Evolutionary conservation across 768 basidiomycete genomes (phyloP).

Genomic region (Boletus rubescentipes): DNA sequence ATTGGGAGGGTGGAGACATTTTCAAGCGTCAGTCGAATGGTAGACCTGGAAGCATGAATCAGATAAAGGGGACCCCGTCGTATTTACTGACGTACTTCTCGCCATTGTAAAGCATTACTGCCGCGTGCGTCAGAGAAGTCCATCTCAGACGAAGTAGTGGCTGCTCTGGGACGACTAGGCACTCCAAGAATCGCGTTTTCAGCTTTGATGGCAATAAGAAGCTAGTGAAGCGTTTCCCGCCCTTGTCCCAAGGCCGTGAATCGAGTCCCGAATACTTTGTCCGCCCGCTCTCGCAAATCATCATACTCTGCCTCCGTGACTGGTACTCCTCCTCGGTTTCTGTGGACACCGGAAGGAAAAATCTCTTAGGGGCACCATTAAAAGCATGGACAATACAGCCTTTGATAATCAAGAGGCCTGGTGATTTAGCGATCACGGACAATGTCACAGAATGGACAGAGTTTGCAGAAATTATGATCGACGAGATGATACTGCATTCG

Average conservation of each 20-base stretch:
- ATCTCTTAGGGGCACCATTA: slow-evolving; percentile 68
- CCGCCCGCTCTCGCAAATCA: slow-evolving; percentile 65
- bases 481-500: slow-evolving; percentile 57
- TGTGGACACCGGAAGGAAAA: slow-evolving; percentile 71
- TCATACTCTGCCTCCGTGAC: slow-evolving; percentile 54
- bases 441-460: slow-evolving; percentile 74
- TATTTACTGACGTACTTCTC: slow-evolving; percentile 62
- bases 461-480: slow-evolving; percentile 67
- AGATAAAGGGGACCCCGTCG: not conserved
- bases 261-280: slow-evolving; percentile 76
- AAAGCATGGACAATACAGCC: slow-evolving; percentile 80
- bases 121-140: slow-evolving; percentile 89
- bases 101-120: slow-evolving; percentile 93
- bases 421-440: slow-evolving; percentile 58
- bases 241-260: slow-evolving; percentile 60
- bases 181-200: slow-evolving; percentile 64
- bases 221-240: slow-evolving; percentile 40
- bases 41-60: slow-evolving; percentile 52
- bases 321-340: slow-evolving; percentile 67
- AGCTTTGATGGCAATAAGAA: slow-evolving; percentile 25
- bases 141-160: slow-evolving; percentile 84
- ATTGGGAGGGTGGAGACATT: slow-evolving; percentile 83
- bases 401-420: slow-evolving; percentile 69
- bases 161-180: slow-evolving; percentile 81
- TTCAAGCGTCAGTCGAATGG: slow-evolving; percentile 82